These are phyloP conservation scores for Suillus plorans DNA, from an alignment of 768 basidiomycete genomes.

Conservation along the genomic window DNA sequence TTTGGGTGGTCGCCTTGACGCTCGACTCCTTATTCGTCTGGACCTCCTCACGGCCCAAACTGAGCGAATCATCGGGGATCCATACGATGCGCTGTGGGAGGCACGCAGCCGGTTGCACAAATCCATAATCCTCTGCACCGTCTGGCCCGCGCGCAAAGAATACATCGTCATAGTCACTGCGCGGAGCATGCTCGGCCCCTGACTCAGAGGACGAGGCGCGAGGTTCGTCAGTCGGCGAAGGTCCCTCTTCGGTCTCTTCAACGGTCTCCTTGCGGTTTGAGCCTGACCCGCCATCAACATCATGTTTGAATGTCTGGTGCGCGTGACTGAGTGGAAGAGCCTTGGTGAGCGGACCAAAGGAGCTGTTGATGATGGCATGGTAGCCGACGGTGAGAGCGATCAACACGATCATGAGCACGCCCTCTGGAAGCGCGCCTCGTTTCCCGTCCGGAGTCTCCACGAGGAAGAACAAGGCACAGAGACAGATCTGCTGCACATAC, in stretches of 20 bases:
- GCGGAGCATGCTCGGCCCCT: conserved; percentile 7
- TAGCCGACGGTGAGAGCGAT: conserved; percentile 77
- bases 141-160: conserved; percentile 26
- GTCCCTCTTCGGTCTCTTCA: conserved; percentile 14
- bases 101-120: conserved; percentile 83
- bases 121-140: conserved; percentile 54
- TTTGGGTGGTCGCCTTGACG: conserved; percentile 47
- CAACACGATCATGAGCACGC: conserved; percentile 80
- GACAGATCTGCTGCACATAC: conserved; percentile 87
- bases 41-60: conserved; percentile 63
- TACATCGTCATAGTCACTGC: conserved; percentile 16
- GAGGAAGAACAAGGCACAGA: conserved; percentile 90
- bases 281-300: conserved; percentile 10
- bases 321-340: conserved; percentile 80
- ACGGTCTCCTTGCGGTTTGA: conserved; percentile 17
- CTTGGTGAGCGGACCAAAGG: conserved; percentile 75
- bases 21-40: conserved; percentile 50
- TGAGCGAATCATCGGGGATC: conserved; percentile 76
- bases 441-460: conserved; percentile 53
- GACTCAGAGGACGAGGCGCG: not conserved
- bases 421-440: conserved; percentile 67
- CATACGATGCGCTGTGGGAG: conserved; percentile 78
- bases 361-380: conserved; percentile 72
- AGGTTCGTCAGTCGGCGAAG: conserved; percentile 10
- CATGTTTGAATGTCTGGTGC: conserved; percentile 55